A percentile compares a stretch with the other conserved stretches of the same genome.
These are phyloP conservation scores for Aleurites moluccanus DNA, from an alignment of 441 rosid species.

Conservation along the genomic window DNA sequence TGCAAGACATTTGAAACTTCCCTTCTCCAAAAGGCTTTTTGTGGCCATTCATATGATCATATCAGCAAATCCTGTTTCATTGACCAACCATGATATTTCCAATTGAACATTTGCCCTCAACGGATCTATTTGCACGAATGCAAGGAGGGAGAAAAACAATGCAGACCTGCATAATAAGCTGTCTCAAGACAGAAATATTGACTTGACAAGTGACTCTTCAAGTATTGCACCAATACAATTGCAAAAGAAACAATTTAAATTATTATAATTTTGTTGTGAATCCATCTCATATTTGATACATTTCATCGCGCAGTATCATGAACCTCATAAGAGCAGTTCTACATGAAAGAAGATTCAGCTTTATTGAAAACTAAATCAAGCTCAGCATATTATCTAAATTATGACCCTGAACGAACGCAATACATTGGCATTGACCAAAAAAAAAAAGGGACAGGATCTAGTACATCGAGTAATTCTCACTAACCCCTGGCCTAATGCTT, in stretches of 20 bases:
- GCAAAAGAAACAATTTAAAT: neutral
- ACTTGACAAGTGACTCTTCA: too few relatives aligned
- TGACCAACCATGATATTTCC: too few relatives aligned
- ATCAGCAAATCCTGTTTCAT: too few relatives aligned
- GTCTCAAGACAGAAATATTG: too few relatives aligned
- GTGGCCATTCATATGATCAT: too few relatives aligned
- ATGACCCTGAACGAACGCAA: slow-evolving; percentile 9
- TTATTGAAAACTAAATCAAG: slow-evolving; percentile 20
- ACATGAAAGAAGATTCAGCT: slow-evolving; percentile 15
- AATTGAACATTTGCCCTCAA: too few relatives aligned
- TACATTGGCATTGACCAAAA: slow-evolving; percentile 17
- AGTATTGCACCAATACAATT: neutral
- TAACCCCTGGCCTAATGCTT: slow-evolving; percentile 52
- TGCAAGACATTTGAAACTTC: too few relatives aligned
- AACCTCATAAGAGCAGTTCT: slow-evolving; percentile 20
- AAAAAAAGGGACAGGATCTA: slow-evolving; percentile 26
- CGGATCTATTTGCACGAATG: too few relatives aligned
- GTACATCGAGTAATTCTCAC: slow-evolving; percentile 64
- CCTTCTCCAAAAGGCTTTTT: too few relatives aligned
- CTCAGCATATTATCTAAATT: slow-evolving; percentile 14
- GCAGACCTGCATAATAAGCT: too few relatives aligned
- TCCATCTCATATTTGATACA: slow-evolving; percentile 25
- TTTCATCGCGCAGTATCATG: slow-evolving; percentile 19
- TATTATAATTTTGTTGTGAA: slow-evolving; percentile 10
- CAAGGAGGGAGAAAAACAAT: too few relatives aligned